Evolutionary conservation across 768 basidiomycete species (phyloP), one percentile per base, ranked within the genome.

Genomic region (Macrolepiota albuminosa): DNA sequence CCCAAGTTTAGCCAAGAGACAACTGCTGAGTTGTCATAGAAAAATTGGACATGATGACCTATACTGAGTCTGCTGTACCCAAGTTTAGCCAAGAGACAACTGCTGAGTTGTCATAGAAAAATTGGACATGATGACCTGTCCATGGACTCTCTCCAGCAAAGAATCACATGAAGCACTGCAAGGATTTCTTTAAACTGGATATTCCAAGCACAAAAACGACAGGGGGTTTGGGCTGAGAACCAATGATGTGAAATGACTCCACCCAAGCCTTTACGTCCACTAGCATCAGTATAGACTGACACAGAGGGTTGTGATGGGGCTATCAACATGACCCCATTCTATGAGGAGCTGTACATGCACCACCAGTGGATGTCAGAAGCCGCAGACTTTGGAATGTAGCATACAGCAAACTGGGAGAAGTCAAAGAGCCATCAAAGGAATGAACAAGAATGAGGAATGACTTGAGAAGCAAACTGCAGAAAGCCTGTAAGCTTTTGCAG

Each of bases 401-500:
- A 68, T 21, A 37, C 42, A 1, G 63, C 10, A 54, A 64, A 68
- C 0, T 64, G 49, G 0, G 69, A 67, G 61, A 75, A 75, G 33
- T 72, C 61, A 46, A 67, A 63, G 14, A 76, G 58, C 10, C 64
- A 59, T 3, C 68, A 66, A 14, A 75, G 53, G 56, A 72, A 76
- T 0, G 72, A 48, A 4, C 67, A 63, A 0, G 70, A 70, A 11
- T 43, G 53, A 0, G 73, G 75, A 34, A 76, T 70, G 18, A 76
- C 75, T 47, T 73, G 72, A 0, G 71, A 70, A 1, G 63, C 52
- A 56, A 78, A 78, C 47, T 72, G 69, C 2, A 78, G 67, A 59
- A 65, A 73, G 3, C 76, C 74, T 1, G 62, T 63, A 1, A 76
- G 68, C 43, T 71, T 65, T 58, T 76, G 67, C 4, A 74, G 62